A percentile compares a stretch with the other conserved stretches of the same genome.
Conservation (phyloP, 208 protist genomes). For the Crithidia sp. region DNA sequence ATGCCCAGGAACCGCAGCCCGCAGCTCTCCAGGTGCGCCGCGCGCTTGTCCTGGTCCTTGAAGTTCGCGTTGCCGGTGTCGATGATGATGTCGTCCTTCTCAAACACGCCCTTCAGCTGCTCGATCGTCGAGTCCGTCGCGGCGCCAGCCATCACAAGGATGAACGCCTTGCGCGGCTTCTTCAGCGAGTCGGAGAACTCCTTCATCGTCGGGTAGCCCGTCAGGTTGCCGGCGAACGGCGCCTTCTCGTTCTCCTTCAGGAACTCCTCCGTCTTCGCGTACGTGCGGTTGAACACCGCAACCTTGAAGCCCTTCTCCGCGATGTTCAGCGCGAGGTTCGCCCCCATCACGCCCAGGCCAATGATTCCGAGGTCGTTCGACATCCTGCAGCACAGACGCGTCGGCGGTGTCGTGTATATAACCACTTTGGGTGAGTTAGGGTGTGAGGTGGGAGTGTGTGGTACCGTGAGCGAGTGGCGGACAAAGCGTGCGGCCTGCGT, state of each 20-base stretch:
- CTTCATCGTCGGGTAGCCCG: constrained; percentile 81
- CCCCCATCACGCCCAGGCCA: constrained; percentile 99
- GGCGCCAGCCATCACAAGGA: constrained; percentile 97
- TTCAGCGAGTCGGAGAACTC: constrained; percentile 83
- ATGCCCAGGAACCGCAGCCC: constrained; percentile 95
- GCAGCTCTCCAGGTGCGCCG: constrained; percentile 76
- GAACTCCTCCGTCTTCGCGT: constrained; percentile 85
- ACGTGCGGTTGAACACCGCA: constrained; percentile 94
- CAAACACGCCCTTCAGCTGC: constrained; percentile 79
- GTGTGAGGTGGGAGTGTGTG: too few relatives aligned
- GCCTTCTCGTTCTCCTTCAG: constrained; percentile 65
- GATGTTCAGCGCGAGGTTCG: constrained; percentile 99
- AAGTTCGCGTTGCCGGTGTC: constrained; percentile 97
- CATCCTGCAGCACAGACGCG: constrained; percentile 34
- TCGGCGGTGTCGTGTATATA: too few relatives aligned
- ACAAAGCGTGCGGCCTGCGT: neutral
- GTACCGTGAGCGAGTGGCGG: too few relatives aligned
- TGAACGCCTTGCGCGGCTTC: constrained; percentile 92
- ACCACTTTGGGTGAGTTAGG: too few relatives aligned
- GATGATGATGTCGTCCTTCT: constrained; percentile 95
- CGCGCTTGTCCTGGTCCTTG: constrained; percentile 94
- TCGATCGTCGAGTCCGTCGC: constrained; percentile 96
- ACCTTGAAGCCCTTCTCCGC: constrained; percentile 95
- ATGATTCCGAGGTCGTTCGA: constrained; percentile 96
- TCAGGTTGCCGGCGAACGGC: constrained; percentile 66